Base-by-base conservation (phyloP, 768 basidiomycete genomes). In the Lactarius vividus region DNA sequence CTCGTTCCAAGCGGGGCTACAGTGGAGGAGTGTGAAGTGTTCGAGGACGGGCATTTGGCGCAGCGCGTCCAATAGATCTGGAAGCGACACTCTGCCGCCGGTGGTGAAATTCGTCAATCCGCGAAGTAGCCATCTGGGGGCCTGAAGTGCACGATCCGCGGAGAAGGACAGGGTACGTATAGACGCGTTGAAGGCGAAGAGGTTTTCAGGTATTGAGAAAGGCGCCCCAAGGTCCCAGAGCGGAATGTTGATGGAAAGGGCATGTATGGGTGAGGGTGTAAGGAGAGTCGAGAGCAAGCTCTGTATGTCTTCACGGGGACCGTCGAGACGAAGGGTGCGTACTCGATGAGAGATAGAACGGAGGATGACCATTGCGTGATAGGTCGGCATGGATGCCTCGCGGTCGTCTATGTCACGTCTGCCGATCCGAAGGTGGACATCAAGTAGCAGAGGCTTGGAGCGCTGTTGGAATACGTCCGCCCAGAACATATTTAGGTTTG, bases 401-500 rank as follows among this genome's bases (percentile, higher is more conserved):
- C 60, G 60, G 29, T 61, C 60, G 2, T 66, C 65, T 28, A 57
- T 61, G 23, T 61, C 65, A 16, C 44, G 54, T 37, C 65, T 56
- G 20, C 65, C 65, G 1, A 61, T 31, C 8, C 60, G 65, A 29
- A 66, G 60, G 60, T 61, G 60, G 35, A 66, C 65, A 52, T 61
- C 65, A 9, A 66, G 59, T 31, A 28, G 56, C 20, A 61, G 59
- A 4, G 60, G 60, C 18, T 13, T 16, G 20, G 60, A 65, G 10
- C 60, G 60, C 26, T 65, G 55, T 26, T 57, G 64, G 59, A 61
- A 23, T 28, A 65, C n/a, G 20, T 55, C 52, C 5, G 53, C 64
- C 65, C 65, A 65, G 35, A 40, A 57, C 2, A 57, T 9, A 23
- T 61, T 65, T 7, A 65, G 55, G n/a, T 66, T 61, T 40, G 65